A percentile compares a stretch with the other conserved stretches of the same genome.
Evolutionary conservation across 1,139 yeast species (phyloP).

Genomic region (Sugiyamaella paludigena): DNA sequence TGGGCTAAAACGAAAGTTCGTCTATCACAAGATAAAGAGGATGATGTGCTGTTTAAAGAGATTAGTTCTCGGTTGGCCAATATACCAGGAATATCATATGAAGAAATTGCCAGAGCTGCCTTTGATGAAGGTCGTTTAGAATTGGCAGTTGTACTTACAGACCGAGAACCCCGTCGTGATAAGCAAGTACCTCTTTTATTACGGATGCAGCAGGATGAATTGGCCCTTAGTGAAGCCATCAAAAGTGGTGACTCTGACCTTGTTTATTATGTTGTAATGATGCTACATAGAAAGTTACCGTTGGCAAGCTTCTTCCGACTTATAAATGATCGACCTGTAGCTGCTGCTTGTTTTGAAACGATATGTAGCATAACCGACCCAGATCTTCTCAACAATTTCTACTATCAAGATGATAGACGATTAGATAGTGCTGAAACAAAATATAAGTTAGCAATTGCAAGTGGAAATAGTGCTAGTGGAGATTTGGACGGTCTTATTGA

Average conservation of each 20-base stretch:
- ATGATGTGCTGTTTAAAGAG: constrained; percentile 53
- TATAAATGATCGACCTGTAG: constrained; percentile 46
- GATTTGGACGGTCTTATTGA: constrained; percentile 18
- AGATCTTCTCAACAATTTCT: constrained; percentile 49
- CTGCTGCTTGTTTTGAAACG: constrained; percentile 46
- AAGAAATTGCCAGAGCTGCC: constrained; percentile 65
- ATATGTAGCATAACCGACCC: constrained; percentile 39
- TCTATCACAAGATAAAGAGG: constrained; percentile 52
- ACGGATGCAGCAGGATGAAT: constrained; percentile 67
- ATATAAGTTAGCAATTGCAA: constrained; percentile 33
- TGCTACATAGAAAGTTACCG: constrained; percentile 48
- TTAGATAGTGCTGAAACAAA: constrained; percentile 47
- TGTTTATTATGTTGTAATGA: constrained; percentile 56
- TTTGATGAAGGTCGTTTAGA: constrained; percentile 77
- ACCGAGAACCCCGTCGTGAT: constrained; percentile 64
- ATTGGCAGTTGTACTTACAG: constrained; percentile 62
- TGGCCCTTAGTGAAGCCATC: constrained; percentile 68
- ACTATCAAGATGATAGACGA: constrained; percentile 58
- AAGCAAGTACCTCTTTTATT: constrained; percentile 64
- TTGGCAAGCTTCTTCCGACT: constrained; percentile 56
- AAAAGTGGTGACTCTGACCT: constrained; percentile 67
- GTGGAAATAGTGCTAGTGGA: neutral
- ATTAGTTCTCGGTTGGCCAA: constrained; percentile 48
- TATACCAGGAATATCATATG: constrained; percentile 52
- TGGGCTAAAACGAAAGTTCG: constrained; percentile 82